phyloP scores from a whole-genome alignment of 106 monocot genomes.

The Posidonia australis region DNA sequence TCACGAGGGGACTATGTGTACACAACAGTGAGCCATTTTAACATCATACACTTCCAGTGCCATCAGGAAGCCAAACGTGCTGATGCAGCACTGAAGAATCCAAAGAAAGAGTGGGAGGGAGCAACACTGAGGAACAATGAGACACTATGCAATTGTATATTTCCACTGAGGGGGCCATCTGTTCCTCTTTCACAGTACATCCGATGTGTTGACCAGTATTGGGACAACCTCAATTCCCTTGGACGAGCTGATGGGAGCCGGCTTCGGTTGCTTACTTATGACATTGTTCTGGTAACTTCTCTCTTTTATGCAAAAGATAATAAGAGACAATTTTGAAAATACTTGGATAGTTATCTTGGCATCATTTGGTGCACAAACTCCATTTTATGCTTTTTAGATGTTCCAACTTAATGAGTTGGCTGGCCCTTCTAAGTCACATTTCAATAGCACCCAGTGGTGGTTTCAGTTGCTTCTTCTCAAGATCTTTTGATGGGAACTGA shows the following conservation, averaged over 20 bases:
- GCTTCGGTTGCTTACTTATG: constrained; percentile 31
- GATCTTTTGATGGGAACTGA: too few species aligned
- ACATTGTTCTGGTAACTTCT: constrained; percentile 25
- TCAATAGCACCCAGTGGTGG: too few species aligned
- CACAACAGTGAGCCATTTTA: constrained; percentile 96
- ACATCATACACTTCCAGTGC: constrained; percentile 95
- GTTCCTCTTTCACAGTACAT: constrained; percentile 73
- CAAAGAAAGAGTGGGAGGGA: constrained; percentile 99
- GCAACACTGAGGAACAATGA: constrained; percentile 93
- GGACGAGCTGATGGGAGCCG: constrained; percentile 80
- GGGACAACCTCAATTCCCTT: constrained; percentile 84
- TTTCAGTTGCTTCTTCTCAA: too few species aligned
- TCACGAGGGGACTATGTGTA: constrained; percentile 79
- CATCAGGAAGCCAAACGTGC: constrained; percentile 96
- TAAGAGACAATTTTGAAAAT: too few species aligned
- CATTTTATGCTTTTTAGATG: too few species aligned
- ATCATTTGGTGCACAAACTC: too few species aligned
- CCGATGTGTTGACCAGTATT: constrained; percentile 80
- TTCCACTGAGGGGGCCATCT: constrained; percentile 74
- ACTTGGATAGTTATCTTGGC: too few species aligned
- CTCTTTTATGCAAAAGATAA: background rate
- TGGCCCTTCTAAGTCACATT: too few species aligned
- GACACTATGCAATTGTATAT: constrained; percentile 90
- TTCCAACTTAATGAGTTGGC: too few species aligned
- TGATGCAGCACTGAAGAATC: constrained; percentile 80